Base-by-base conservation (phyloP, 1,139 yeast genomes). In the Debaryomycetaceae sp. region DNA sequence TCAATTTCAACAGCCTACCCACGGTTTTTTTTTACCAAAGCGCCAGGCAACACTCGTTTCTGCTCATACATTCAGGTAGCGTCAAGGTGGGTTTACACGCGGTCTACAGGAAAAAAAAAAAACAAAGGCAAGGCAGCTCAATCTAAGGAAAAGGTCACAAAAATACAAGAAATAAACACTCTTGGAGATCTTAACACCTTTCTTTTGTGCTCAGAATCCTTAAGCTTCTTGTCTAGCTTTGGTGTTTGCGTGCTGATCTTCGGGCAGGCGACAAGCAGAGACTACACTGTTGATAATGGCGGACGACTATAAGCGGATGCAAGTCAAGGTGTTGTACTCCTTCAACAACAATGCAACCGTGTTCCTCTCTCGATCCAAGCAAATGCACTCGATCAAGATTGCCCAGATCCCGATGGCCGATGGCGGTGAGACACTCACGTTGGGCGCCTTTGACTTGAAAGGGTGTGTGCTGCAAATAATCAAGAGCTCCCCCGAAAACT, bases 251-350 rank as follows among this genome's bases (percentile, higher is more conserved):
- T n/a, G n/a, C n/a, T n/a, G n/a, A n/a, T 19, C 21, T 19, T 19
- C 21, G 11, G 10, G 11, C 9, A 9, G 21, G 11, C 9, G 21
- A 19, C 21, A 10, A 19, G 7, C 6, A 23, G 10, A 7, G 6
- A 7, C 12, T 10, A 7, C 9, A 23, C 10, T 4, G 18, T 4
- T 5, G 23, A 36, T 14, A 23, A 49, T 49, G 36, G 12, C 31
- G 5, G 55, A 56, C 34, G 53, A 50, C 42, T 55, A 55, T 40
- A 61, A 61, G 39, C 59, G 61, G 42, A 64, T 64, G 71, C 70
- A 63, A 47, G 64, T 77, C 39, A 78, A 78, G 49, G 74, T 78
- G 36, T 58, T 78, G 43, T 78, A 78, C 49, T 72, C 82, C 12
- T 67, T 77, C 51, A 79, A 78, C 52, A 71, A 71, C 51, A 67